These are phyloP conservation scores for grape (Vitis vinifera) DNA, from an alignment of 164 flowering plant species.

Conservation along the genomic window DNA sequence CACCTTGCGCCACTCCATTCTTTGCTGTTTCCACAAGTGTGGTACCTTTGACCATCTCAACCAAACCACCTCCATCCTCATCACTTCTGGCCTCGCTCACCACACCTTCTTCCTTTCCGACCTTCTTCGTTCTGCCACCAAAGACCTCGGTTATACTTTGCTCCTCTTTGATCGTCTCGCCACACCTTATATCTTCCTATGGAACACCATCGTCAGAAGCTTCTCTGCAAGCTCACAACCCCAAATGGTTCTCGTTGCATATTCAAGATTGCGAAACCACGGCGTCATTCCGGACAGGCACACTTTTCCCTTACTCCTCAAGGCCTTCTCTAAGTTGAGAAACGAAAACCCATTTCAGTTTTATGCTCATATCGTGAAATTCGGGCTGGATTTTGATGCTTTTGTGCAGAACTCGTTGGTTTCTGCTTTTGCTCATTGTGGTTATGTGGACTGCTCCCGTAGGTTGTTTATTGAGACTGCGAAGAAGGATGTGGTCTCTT, in stretches of 20 bases:
- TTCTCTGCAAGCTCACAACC: constrained; percentile 23
- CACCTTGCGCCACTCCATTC: no score
- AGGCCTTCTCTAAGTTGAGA: constrained; percentile 12
- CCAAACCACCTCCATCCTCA: constrained; percentile 24
- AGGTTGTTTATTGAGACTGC: constrained; percentile 34
- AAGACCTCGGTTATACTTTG: constrained; percentile 13
- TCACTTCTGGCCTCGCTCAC: constrained; percentile 25
- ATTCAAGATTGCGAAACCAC: constrained; percentile 21
- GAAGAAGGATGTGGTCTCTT: constrained; percentile 27
- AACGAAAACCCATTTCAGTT: constrained; percentile 27
- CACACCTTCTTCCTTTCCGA: constrained; percentile 16
- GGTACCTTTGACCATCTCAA: constrained; percentile 10
- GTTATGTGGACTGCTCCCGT: constrained; percentile 19
- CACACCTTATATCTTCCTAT: constrained; percentile 13
- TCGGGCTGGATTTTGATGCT: constrained; percentile 25
- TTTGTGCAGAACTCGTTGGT: constrained; percentile 32
- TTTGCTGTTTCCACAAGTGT: no score
- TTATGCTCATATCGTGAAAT: constrained; percentile 29
- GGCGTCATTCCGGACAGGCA: constrained; percentile 27
- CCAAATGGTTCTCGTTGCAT: constrained; percentile 15
- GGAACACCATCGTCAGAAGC: constrained; percentile 27
- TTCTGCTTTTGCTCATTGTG: constrained; percentile 19
- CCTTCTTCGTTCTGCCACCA: constrained; percentile 18
- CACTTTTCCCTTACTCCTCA: constrained; percentile 41
- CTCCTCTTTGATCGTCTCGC: constrained; percentile 21